Percentiles rank a stretch among this genome's conserved stretches.
phyloP scores from a whole-genome alignment of 1,284 basidiomycete species.

The Sporisorium sorghi region DNA sequence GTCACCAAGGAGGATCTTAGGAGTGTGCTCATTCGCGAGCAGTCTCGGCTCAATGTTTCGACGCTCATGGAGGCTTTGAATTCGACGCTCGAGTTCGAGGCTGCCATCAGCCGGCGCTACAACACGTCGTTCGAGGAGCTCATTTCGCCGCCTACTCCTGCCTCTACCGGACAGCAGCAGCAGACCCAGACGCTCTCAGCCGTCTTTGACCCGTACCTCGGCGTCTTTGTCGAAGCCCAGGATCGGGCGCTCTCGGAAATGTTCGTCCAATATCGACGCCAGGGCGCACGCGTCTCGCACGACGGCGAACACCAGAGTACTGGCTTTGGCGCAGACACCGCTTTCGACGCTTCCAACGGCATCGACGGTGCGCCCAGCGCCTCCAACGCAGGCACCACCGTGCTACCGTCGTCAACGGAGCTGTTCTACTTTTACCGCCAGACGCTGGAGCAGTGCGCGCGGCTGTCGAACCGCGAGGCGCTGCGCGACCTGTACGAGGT shows the following conservation, averaged over 20 bases:
- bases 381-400: slow-evolving; percentile 75
- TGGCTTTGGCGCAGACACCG: slow-evolving; percentile 69
- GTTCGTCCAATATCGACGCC: slow-evolving; percentile 46
- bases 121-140: slow-evolving; percentile 47
- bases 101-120: slow-evolving; percentile 54
- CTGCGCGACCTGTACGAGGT: slow-evolving; percentile 61
- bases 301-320: slow-evolving; percentile 25
- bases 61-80: slow-evolving; percentile 62
- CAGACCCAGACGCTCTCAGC: slow-evolving; percentile 73
- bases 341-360: slow-evolving; percentile 73
- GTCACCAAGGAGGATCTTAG: slow-evolving; percentile 66
- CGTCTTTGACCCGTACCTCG: slow-evolving; percentile 90
- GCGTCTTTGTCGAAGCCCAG: slow-evolving; percentile 93
- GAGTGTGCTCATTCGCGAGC: slow-evolving; percentile 63
- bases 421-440: slow-evolving; percentile 97
- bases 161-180: slow-evolving; percentile 2
- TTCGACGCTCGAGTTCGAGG: slow-evolving; percentile 66
- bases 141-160: slow-evolving; percentile 21
- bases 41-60: slow-evolving; percentile 59
- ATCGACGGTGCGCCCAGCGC: slow-evolving; percentile 72
- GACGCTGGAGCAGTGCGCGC: slow-evolving; percentile 91
- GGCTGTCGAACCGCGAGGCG: slow-evolving; percentile 62
- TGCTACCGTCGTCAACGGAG: slow-evolving; percentile 93
- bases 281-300: slow-evolving; percentile 38
- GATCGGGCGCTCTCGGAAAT: slow-evolving; percentile 75